phyloP scores from a whole-genome alignment of 2,329 filamentous ascomycete species.

The Metarhizium rileyi region DNA sequence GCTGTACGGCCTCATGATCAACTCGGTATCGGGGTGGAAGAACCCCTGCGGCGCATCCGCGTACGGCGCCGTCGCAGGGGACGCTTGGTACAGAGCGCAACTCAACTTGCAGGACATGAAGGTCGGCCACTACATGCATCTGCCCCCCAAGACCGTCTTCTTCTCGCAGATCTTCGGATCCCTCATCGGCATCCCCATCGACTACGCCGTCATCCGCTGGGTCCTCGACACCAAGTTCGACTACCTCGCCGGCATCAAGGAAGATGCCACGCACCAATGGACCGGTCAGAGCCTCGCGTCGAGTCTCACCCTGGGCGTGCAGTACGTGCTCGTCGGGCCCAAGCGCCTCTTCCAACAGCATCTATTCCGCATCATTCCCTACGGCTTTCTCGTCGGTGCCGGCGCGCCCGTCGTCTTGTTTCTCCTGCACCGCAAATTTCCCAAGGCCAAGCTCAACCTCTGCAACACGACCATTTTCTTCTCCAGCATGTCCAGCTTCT shows the following conservation, averaged over 20 bases:
- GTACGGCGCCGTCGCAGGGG: constrained; percentile 49
- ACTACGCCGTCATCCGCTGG: constrained; percentile 53
- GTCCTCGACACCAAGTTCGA: constrained; percentile 46
- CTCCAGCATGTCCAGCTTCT: constrained; percentile 43
- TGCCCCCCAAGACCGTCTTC: constrained; percentile 49
- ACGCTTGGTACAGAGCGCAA: constrained; percentile 51
- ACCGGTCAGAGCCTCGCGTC: constrained; percentile 44
- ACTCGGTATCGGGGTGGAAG: constrained; percentile 37
- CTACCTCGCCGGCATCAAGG: constrained; percentile 38
- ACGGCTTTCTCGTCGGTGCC: constrained; percentile 43
- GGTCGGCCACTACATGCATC: constrained; percentile 55
- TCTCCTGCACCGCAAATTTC: constrained; percentile 41
- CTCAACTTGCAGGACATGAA: constrained; percentile 53
- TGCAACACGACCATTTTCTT: constrained; percentile 57
- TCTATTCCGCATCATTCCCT: constrained; percentile 39
- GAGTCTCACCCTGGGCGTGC: constrained; percentile 44
- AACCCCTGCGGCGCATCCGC: constrained; percentile 48
- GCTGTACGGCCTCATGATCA: constrained; percentile 50
- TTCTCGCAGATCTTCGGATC: constrained; percentile 52
- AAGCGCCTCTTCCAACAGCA: constrained; percentile 36
- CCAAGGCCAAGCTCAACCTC: constrained; percentile 41
- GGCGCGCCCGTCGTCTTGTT: constrained; percentile 36
- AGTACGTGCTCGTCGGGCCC: constrained; percentile 49
- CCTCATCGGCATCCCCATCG: constrained; percentile 48
- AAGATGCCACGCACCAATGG: constrained; percentile 51